These are phyloP conservation scores for Geotrichum reessii DNA, from an alignment of 1,139 yeast species.

Conservation along the genomic window DNA sequence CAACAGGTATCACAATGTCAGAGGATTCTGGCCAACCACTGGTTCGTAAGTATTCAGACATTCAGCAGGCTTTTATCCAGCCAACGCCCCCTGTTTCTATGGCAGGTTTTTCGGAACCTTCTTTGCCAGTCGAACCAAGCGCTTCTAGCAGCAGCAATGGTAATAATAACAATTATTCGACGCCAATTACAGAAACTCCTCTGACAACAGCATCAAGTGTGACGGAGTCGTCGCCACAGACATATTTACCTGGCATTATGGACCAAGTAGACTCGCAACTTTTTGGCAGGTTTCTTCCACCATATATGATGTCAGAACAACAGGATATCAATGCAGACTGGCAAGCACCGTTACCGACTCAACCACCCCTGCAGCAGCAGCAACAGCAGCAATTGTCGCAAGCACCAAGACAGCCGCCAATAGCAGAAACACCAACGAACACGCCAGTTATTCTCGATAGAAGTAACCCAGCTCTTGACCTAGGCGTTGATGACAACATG, in stretches of 20 bases:
- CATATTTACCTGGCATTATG: slow-evolving; percentile 73
- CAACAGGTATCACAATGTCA: background rate
- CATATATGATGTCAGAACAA: slow-evolving; percentile 52
- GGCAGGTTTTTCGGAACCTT: background rate
- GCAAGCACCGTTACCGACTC: background rate
- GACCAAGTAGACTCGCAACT: slow-evolving; percentile 78
- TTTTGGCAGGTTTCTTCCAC: slow-evolving; percentile 77
- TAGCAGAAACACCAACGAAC: background rate
- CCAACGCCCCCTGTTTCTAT: background rate
- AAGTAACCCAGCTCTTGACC: background rate
- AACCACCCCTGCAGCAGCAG: background rate
- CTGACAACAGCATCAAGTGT: background rate
- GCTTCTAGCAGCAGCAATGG: background rate
- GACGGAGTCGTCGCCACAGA: slow-evolving; percentile 10
- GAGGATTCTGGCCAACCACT: background rate
- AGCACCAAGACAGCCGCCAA: background rate
- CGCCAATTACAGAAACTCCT: background rate
- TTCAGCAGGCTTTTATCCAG: background rate
- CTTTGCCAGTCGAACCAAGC: background rate
- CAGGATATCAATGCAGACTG: background rate
- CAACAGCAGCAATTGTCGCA: background rate
- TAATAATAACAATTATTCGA: background rate
- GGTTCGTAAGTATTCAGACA: background rate
- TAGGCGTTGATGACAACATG: background rate
- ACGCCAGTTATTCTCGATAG: background rate